Conservation (phyloP, 306 rosid species). For the Styphnolobium japonicum region DNA sequence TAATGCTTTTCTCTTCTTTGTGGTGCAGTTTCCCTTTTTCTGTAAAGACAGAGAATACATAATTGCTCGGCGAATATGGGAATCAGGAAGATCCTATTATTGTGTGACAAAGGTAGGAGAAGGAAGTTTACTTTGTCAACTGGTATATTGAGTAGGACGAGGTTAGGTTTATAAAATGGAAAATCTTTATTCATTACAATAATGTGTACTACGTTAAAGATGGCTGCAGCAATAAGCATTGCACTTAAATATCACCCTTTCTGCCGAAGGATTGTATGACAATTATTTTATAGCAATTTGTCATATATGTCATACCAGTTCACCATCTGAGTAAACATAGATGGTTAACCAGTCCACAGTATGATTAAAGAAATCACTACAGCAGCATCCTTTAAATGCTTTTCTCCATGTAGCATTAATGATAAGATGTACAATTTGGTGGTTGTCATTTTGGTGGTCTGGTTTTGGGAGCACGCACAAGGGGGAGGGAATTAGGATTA, state of each 20-base stretch:
- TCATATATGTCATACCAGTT: background rate
- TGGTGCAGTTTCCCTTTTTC: conserved; percentile 60
- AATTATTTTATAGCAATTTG: background rate
- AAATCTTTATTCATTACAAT: background rate
- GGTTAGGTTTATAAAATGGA: background rate
- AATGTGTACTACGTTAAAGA: background rate
- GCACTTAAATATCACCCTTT: background rate
- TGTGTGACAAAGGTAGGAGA: conserved; percentile 60
- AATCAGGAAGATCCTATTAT: conserved; percentile 45
- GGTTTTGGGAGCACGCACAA: background rate
- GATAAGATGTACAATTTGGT: background rate
- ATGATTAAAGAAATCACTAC: background rate
- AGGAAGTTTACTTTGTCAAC: background rate
- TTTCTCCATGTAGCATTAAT: background rate
- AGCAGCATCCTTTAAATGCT: background rate
- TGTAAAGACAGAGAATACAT: conserved; percentile 70
- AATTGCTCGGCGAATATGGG: conserved; percentile 68
- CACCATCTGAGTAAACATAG: background rate
- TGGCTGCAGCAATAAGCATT: background rate
- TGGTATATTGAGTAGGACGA: background rate
- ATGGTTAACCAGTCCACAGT: background rate
- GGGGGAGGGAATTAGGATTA: background rate
- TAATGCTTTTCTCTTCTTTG: too few species aligned
- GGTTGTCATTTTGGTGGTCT: background rate
- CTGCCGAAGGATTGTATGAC: background rate